Base-by-base conservation (phyloP, 805 yeast species). In the Cyberlindnera maritima region DNA sequence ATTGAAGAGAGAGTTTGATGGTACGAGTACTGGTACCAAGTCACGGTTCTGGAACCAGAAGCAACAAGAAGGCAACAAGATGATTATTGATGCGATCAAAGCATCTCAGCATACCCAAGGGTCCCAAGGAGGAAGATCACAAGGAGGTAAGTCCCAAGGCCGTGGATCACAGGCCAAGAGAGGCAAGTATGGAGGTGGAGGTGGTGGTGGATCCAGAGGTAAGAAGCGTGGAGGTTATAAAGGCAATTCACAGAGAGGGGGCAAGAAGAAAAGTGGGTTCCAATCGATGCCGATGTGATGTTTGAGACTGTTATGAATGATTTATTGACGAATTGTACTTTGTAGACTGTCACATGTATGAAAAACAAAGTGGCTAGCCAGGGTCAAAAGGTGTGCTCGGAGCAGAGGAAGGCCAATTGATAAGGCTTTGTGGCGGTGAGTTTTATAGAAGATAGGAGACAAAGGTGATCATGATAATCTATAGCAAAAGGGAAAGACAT, bases 51-150 rank as follows among this genome's bases (percentile, higher is more conserved):
- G 60, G 53, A 34, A 40, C 21, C 28, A 45, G 35, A 33, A 37
- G 19, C 48, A 52, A 23, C 47, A 50, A 32, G 48, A 49, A 19
- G 51, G 43, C 10, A 57, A 56, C 20, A 38, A 29, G 26, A 47
- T 42, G 1, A 44, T 59, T 23, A 57, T 60, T 34, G 55, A 57
- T 4, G 45, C 54, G 11, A 42, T 60, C 17, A 47, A 52, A 23
- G 60, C 60, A 6, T 54, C 63, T 2, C 63, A 58, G 44, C 21
- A 34, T 17, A 26, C 49, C 12, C 42, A 44, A n/a, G 13, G 39
- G 12, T 36, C 46, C 9, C 23, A 37, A 14, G 29, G 33, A 3
- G 29, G 9, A 4, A 13, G 14, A n/a, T 25, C 40, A 8, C 26
- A 23, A 23, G 6, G 19, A 3, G 29, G 9, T 9, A 13, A 23